Percentiles rank a stretch among this genome's conserved stretches.
phyloP scores from a whole-genome alignment of 345 rosid species.

The Eucalyptus polybractea region DNA sequence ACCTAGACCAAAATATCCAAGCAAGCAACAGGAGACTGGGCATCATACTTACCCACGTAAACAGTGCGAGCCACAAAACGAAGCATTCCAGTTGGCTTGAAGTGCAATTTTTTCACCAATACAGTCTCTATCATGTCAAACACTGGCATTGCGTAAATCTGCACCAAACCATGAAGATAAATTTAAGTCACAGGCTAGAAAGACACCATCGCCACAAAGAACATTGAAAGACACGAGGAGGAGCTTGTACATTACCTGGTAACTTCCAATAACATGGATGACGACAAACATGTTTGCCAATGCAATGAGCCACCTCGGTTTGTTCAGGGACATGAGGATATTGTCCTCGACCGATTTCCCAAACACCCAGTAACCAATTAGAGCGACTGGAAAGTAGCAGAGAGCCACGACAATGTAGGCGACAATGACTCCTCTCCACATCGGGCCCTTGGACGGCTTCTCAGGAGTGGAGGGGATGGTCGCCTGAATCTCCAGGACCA shows the following conservation, averaged over 20 bases:
- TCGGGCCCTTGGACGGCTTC: slow-evolving; percentile 77
- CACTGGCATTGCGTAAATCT: slow-evolving; percentile 75
- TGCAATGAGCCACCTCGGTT: slow-evolving; percentile 63
- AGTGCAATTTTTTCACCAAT: slow-evolving; percentile 44
- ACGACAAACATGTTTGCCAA: slow-evolving; percentile 61
- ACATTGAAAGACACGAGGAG: not conserved
- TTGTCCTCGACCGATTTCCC: slow-evolving; percentile 57
- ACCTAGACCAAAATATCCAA: not conserved
- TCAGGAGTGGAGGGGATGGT: slow-evolving; percentile 81
- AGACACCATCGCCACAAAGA: not conserved
- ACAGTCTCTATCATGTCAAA: slow-evolving; percentile 74
- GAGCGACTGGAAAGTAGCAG: slow-evolving; percentile 79
- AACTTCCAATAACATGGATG: slow-evolving; percentile 72
- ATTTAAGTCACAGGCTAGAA: not conserved
- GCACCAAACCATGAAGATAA: not conserved
- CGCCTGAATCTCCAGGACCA: slow-evolving; percentile 83
- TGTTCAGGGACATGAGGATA: slow-evolving; percentile 49
- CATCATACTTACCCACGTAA: slow-evolving; percentile 40
- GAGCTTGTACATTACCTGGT: slow-evolving; percentile 28
- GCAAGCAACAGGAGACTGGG: not conserved
- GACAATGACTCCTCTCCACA: slow-evolving; percentile 73
- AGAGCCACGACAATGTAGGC: slow-evolving; percentile 67
- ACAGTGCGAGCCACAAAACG: slow-evolving; percentile 35
- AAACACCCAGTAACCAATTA: slow-evolving; percentile 47
- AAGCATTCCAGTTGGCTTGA: slow-evolving; percentile 25